Base-by-base conservation (phyloP, 163 green algal species). In the Scenedesmus sp. region DNA sequence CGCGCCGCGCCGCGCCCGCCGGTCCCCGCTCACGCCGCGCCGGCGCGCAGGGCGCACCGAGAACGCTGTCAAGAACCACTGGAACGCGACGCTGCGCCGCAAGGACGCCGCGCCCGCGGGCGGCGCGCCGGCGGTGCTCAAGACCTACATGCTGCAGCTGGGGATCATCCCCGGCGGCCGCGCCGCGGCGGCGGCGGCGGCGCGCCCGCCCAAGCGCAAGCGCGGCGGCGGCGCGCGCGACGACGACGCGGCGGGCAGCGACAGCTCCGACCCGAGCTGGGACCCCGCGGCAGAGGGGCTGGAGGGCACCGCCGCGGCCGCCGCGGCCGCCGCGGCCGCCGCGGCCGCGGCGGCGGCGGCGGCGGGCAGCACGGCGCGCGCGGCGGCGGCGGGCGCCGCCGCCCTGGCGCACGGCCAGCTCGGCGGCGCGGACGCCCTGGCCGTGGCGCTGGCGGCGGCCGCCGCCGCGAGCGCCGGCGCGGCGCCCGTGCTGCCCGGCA, bases 31-130 rank as follows among this genome's bases (percentile, higher is more conserved):
- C n/a, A n/a, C n/a, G n/a, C n/a, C 39, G 6, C 39, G 7, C 10
- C 39, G 6, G 39, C 39, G 18, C 50, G 66, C 75, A 77, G 66
- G 76, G 36, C 65, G 65, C 4, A 78, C 74, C 45, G 74, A 81
- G 50, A 81, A 81, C 45, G 74, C 74, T 9, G 74, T 81, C 11
- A 81, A 81, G 48, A 81, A 81, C 50, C 62, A 75, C 39, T 81
- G 74, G 83, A 85, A 85, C 70, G 83, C 83, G 39, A 84, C 78
- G 17, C 53, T 85, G 36, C 58, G 80, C 5, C 80, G 80, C 47
- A 78, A 73, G 45, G 76, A 81, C 20, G 9, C 47, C 28, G 34
- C 48, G 17, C 11, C 39, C n/a, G 42, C 60, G 36, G 73, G 56
- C 18, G 54, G 62, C 11, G 60, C 60, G 6, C 73, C 73, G 2